Conservation (phyloP, 73 alveolate species). For the Blepharisma japonicum region DNA sequence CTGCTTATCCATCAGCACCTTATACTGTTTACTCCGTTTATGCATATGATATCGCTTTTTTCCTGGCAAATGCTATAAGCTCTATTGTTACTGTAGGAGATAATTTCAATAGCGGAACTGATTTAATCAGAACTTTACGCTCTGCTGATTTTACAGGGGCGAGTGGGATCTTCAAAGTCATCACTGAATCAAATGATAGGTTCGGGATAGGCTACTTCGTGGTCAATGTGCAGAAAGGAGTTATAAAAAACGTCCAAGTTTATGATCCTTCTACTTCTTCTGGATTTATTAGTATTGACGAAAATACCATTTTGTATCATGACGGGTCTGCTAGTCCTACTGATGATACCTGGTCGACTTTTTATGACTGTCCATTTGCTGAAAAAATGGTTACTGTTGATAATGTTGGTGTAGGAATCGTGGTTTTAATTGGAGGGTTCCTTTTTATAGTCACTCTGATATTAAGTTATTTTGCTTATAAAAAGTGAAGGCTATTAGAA, state of each 20-base stretch:
- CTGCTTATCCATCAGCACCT: not conserved
- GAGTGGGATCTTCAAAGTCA: not conserved
- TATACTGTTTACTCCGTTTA: not conserved
- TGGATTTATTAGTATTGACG: not conserved
- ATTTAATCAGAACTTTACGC: not conserved
- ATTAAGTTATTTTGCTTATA: constrained; percentile 12
- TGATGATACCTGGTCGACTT: constrained; percentile 17
- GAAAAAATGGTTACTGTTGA: not conserved
- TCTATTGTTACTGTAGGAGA: not conserved
- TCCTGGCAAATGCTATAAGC: constrained; percentile 6
- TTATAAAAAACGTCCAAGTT: not conserved
- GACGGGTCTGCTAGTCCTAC: not conserved
- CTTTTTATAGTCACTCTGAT: constrained; percentile 12
- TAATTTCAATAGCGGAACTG: not conserved
- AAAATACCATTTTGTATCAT: not conserved
- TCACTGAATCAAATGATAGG: constrained; percentile 20
- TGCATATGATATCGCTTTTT: constrained; percentile 15
- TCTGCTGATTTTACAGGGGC: constrained; percentile 5
- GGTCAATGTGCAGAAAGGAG: not conserved
- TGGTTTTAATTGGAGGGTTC: not conserved
- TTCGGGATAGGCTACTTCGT: not conserved
- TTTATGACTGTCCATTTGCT: constrained; percentile 29
- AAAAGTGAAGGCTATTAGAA: not conserved
- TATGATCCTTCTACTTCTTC: not conserved
- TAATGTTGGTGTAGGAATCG: not conserved